Evolutionary conservation across 208 protist species (phyloP), one percentile per base, ranked within the genome.

Genomic region (Trypanosoma boissoni): DNA sequence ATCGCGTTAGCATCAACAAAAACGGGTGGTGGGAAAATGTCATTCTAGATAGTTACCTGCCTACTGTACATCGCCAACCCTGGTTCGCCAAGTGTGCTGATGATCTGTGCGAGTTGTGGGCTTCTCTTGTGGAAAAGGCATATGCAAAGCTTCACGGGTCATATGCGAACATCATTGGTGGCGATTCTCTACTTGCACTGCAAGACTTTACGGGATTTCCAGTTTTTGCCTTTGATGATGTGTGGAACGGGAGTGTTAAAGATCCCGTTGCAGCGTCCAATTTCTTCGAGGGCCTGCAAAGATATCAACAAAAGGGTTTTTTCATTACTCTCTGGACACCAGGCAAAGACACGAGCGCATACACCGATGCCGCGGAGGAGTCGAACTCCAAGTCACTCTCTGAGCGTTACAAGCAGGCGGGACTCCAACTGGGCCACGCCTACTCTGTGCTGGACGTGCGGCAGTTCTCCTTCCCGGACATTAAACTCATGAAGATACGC

Each of bases 41-140:
- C 75, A 74, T 84, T 46, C 63, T 91, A 42, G 80, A 91, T 63
- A 75, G 74, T 41, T 86, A 81, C 59, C 65, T 91, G n/a, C 76
- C 83, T 24, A 74, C 54, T 34, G 43, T 72, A 50, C 52, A 72
- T 46, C 49, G 72, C 27, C 49, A 75, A 39, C 39, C 39, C 10
- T 26, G 7, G 10, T 72, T 28, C 27, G 31, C 44, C 24, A 7
- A 58, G 54, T 34, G 66, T 26, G 27, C 18, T 3, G 64, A 58
- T 9, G 57, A 69, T 12, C 60, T 37, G 23, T 29, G 62, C 34
- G 69, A 76, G 31, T 21, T 78, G 3, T 76, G 69, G 69, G 36
- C 63, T 14, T 16, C 62, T 3, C 55, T 76, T 16, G 10, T 76
- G 4, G 66, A 75, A 23, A 75, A 75, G 54, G 68, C 68, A 28